Evolutionary conservation across 1,284 basidiomycete species (phyloP), one percentile per base, ranked within the genome.

Genomic region (Ceratobasidium sp.): DNA sequence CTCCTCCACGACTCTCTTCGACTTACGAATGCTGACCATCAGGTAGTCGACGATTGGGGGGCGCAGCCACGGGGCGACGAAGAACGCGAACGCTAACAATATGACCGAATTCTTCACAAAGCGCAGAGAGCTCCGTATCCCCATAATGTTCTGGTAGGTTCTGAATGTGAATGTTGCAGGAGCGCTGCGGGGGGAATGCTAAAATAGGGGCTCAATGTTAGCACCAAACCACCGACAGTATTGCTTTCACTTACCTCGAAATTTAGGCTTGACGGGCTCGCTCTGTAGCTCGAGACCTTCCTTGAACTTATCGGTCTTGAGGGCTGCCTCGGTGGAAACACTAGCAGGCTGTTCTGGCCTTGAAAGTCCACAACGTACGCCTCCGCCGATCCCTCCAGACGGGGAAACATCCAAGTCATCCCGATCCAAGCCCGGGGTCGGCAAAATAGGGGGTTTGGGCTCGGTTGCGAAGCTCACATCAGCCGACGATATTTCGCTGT

Each of bases 21-120:
- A 64, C 60, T 64, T 31, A 64, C 60, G 60, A 64, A 17, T 64
- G 42, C 20, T 64, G 60, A 12, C 60, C 60, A 29, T 64, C 60
- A n/a, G 60, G 60, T 20, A 64, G 25, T 20, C 60, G 60, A 29
- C 60, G 60, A 34, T 52, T 64, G 34, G 60, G 60, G 20, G 60
- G 60, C 47, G 60, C 60, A 13, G 45, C 31, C 20, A 64, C 60
- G 8, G 60, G 45, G 20, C 60, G 60, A 47, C 60, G 60, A n/a
- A 64, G 52, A 4, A 64, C 60, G 29, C 60, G 60, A 29, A 64
- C 60, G 31, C 60, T 64, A 7, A 64, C 47, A n/a, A 64, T 31
- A 17, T 22, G 60, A 34, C 60, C 60, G 29, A 64, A 64, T 22
- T 64, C 60, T 52, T 40, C 60, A 32, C 60, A 64, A 45, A 64